Conservation (phyloP, 2,329 filamentous ascomycete genomes). For the Nannizziopsis arthrosporioides region DNA sequence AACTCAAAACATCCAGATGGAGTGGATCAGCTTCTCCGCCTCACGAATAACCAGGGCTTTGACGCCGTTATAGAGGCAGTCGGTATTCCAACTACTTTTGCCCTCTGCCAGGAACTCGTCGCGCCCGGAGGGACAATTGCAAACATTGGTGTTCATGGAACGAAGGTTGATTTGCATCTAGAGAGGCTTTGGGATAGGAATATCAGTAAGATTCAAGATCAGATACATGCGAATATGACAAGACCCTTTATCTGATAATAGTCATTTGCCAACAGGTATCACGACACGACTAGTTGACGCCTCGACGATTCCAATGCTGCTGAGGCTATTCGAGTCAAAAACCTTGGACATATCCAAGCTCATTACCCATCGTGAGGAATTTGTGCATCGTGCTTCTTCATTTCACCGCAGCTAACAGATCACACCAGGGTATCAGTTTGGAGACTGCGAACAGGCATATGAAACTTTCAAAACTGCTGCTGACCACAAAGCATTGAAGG, state of each 20-base stretch:
- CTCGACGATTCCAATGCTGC: constrained; percentile 38
- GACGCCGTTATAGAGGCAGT: constrained; percentile 50
- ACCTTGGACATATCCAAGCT: constrained; percentile 34
- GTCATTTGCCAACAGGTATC: constrained; percentile 25
- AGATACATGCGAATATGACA: background rate
- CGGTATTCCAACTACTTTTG: constrained; percentile 43
- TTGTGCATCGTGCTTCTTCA: constrained; percentile 4
- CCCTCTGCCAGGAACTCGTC: constrained; percentile 43
- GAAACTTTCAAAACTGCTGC: constrained; percentile 34
- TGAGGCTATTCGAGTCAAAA: constrained; percentile 36
- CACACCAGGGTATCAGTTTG: constrained; percentile 21
- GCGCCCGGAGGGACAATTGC: constrained; percentile 44
- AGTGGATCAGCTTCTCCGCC: constrained; percentile 29
- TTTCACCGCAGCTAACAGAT: background rate
- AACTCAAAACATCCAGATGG: constrained; percentile 30
- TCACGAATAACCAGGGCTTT: constrained; percentile 40
- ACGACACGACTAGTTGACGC: constrained; percentile 41
- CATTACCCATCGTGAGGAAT: constrained; percentile 39
- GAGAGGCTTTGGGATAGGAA: constrained; percentile 46
- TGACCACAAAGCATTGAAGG: constrained; percentile 36
- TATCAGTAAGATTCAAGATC: constrained; percentile 31
- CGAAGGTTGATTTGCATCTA: constrained; percentile 41
- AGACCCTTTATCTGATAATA: background rate
- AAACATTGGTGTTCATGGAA: constrained; percentile 49
- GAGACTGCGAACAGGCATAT: constrained; percentile 37